Percentiles rank a stretch among this genome's conserved stretches.
phyloP scores from a whole-genome alignment of 306 rosid species.

The Dalbergia cultrata region DNA sequence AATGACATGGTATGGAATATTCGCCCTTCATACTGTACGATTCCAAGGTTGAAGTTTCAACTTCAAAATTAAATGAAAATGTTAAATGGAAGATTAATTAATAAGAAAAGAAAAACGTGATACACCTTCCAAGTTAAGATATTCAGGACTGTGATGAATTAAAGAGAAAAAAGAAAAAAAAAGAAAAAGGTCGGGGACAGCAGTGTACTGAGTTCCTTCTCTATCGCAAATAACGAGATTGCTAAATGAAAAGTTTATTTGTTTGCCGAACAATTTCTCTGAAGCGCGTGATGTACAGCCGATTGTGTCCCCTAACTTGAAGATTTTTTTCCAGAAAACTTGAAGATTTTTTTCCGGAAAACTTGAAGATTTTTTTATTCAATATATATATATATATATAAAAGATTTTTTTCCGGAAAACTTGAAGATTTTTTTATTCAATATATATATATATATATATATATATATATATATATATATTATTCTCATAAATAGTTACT shows the following conservation, averaged over 20 bases:
- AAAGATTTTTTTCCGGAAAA: too few relatives aligned
- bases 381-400: too few relatives aligned
- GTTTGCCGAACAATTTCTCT: not conserved
- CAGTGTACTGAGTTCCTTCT: not conserved
- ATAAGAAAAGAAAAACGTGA: not conserved
- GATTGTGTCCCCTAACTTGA: not conserved
- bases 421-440: too few relatives aligned
- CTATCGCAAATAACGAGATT: not conserved
- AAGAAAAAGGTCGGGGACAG: too few relatives aligned
- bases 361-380: too few relatives aligned
- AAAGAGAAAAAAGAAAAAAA: too few relatives aligned
- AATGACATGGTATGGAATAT: slow-evolving; percentile 24
- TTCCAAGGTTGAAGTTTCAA: not conserved
- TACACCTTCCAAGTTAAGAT: not conserved
- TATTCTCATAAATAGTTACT: too few relatives aligned
- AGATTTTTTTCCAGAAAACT: not conserved
- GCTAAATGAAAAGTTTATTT: not conserved
- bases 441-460: too few relatives aligned
- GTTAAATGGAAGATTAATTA: not conserved
- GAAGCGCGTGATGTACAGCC: not conserved
- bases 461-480: too few relatives aligned
- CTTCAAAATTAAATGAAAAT: not conserved
- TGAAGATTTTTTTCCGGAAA: too few relatives aligned
- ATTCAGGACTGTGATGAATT: not conserved
- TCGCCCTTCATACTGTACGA: not conserved